phyloP scores from a whole-genome alignment of 768 basidiomycete species.

The Russula abietina region DNA sequence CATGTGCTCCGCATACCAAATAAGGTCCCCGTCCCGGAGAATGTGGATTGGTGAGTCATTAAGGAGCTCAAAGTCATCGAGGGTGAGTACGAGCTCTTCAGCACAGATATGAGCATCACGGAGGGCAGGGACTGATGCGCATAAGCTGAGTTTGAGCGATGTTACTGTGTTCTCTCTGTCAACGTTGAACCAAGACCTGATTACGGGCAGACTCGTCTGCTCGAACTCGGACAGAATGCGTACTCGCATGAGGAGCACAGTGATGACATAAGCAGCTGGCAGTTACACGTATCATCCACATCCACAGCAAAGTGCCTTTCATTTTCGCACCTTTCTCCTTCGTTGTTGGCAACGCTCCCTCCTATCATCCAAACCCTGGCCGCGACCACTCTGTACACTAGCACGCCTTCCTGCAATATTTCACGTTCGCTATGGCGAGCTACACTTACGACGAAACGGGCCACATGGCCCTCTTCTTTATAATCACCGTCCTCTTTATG shows the following conservation, averaged over 20 bases:
- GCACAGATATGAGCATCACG: constrained; percentile 13
- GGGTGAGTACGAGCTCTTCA: constrained; percentile 13
- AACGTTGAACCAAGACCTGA: constrained; percentile 24
- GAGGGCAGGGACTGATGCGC: constrained; percentile 13
- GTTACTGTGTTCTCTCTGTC: constrained; percentile 1
- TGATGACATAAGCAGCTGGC: constrained; percentile 23
- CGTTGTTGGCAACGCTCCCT: neutral
- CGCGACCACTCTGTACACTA: neutral
- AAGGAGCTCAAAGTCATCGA: constrained; percentile 26
- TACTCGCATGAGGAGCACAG: constrained; percentile 15
- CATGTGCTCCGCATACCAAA: constrained; percentile 9
- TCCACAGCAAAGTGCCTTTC: neutral
- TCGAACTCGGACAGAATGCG: constrained; percentile 15
- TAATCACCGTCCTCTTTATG: constrained; percentile 83
- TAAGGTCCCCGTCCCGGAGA: constrained; percentile 22
- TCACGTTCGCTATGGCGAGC: constrained; percentile 51
- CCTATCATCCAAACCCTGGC: neutral
- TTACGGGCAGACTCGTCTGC: constrained; percentile 14
- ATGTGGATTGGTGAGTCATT: constrained; percentile 14
- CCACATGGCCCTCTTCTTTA: constrained; percentile 84
- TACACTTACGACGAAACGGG: constrained; percentile 85
- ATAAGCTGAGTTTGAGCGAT: constrained; percentile 15
- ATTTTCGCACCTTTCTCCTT: neutral
- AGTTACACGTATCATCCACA: neutral
- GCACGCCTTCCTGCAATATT: neutral